Evolutionary conservation across 495 filamentous ascomycete species (phyloP).

Genomic region (Saxophila tyrrhenica): DNA sequence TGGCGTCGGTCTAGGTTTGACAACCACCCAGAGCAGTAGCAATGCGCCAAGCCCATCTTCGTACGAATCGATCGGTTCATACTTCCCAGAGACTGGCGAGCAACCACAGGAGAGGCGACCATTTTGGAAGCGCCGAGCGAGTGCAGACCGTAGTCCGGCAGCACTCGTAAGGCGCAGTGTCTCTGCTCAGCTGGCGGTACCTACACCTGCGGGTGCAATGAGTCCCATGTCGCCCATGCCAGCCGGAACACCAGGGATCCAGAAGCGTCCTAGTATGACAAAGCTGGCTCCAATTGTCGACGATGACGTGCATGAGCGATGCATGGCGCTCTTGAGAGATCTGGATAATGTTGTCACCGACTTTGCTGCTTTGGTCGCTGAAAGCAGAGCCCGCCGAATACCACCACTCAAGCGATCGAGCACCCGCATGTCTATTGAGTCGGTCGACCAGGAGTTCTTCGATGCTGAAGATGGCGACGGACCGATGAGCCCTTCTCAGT

Average conservation of each 20-base stretch:
- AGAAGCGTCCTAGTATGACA: constrained; percentile 25
- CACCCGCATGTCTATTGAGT: constrained; percentile 70
- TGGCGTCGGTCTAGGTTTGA: constrained; percentile 20
- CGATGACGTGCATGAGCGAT: constrained; percentile 62
- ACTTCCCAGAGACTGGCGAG: constrained; percentile 35
- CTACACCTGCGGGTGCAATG: constrained; percentile 33
- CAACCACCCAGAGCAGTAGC: constrained; percentile 19
- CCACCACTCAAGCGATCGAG: constrained; percentile 28
- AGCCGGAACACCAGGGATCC: constrained; percentile 30
- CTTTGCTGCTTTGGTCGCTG: constrained; percentile 62
- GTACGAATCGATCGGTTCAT: constrained; percentile 21
- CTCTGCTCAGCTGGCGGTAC: constrained; percentile 49
- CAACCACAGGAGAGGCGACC: constrained; percentile 34
- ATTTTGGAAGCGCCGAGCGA: constrained; percentile 84
- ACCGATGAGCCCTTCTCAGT: constrained; percentile 45
- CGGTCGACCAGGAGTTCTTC: constrained; percentile 82
- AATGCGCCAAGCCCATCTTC: constrained; percentile 26
- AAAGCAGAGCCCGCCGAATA: constrained; percentile 65
- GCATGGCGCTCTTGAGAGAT: constrained; percentile 67
- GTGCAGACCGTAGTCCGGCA: constrained; percentile 29
- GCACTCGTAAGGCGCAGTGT: constrained; percentile 36
- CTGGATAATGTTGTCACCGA: constrained; percentile 71
- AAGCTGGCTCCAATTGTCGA: constrained; percentile 27
- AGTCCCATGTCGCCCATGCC: constrained; percentile 23
- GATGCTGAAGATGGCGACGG: constrained; percentile 62